Evolutionary conservation across 345 rosid species (phyloP), one percentile per base, ranked within the genome.

Genomic region (Isatis tinctoria): DNA sequence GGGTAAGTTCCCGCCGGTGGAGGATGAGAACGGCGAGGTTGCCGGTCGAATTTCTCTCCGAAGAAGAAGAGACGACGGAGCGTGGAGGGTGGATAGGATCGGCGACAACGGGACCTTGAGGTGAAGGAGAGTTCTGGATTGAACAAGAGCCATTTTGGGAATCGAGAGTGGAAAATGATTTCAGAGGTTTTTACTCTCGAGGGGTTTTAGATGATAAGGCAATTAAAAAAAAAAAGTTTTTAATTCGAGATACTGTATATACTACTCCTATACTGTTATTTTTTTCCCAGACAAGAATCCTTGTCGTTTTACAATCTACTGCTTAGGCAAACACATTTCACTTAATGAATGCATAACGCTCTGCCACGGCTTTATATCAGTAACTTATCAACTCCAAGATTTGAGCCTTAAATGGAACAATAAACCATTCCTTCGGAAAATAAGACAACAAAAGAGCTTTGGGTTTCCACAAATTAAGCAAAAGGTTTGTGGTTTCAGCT

Each of bases 121-220:
- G 13, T 30, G 27, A 10, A 67, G 27, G 67, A 76, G 49, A 5
- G 79, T 28, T 72, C 59, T 83, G 52, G 65, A 37, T 61, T 85
- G 98, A 70, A 85, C 81, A 11, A 83, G 78, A 81, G 87, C 86
- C 96, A 88, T 92, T 70, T 56, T 65, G 6, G 32, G 35, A 66
- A 3, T 51, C 6, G 24, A 4, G 3, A 40, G 59, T 65, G 40
- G 41, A 49, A 35, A 66, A 24, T 5, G 68, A 54, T 12, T 40
- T 44, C 30, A 20, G 44, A 52, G 45, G 54, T 40, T 63, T 70
- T 64, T 0, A 51, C 30, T 22, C 56, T 51, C 8, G 24, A 45
- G 27, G 48, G 75, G 66, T 49, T 47, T 49, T 10, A 49, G 56
- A 49, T 22, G 56, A 22, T 51, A 51, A 51, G 56, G 56, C 56